These are phyloP conservation scores for Naganishia albida DNA, from an alignment of 1,284 basidiomycete genomes.

Conservation along the genomic window DNA sequence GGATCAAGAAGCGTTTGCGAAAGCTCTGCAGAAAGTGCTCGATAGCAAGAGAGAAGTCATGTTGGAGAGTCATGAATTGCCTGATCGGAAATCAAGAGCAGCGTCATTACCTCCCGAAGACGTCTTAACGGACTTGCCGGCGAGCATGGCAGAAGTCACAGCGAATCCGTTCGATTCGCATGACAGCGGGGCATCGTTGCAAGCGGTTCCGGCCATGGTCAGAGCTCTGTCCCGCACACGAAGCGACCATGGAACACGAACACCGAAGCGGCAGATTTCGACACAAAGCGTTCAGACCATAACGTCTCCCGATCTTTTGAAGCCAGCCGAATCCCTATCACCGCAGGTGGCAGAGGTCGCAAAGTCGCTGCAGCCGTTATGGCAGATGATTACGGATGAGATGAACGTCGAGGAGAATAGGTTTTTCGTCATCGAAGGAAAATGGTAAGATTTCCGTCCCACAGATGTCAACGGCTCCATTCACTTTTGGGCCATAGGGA, in stretches of 20 bases:
- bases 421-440: constrained; percentile 51
- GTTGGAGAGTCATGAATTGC: background rate
- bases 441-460: constrained; percentile 43
- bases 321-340: background rate
- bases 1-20: constrained; percentile 19
- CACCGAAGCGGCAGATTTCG: background rate
- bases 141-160: background rate
- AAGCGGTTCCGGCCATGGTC: background rate
- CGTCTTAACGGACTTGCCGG: background rate
- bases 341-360: background rate
- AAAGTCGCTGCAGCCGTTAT: constrained; percentile 28
- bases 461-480: background rate
- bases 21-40: constrained; percentile 18
- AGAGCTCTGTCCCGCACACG: background rate
- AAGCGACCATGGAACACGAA: constrained; percentile 1
- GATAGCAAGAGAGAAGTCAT: background rate
- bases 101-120: constrained; percentile 19
- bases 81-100: background rate
- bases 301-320: background rate
- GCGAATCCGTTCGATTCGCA: background rate
- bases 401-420: constrained; percentile 51
- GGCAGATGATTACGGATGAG: constrained; percentile 51
- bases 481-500: constrained; percentile 61
- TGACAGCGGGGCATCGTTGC: background rate
- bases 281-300: background rate